These are phyloP conservation scores for Trichoderma arundinaceum DNA, from an alignment of 2,329 filamentous ascomycete species.

Conservation along the genomic window DNA sequence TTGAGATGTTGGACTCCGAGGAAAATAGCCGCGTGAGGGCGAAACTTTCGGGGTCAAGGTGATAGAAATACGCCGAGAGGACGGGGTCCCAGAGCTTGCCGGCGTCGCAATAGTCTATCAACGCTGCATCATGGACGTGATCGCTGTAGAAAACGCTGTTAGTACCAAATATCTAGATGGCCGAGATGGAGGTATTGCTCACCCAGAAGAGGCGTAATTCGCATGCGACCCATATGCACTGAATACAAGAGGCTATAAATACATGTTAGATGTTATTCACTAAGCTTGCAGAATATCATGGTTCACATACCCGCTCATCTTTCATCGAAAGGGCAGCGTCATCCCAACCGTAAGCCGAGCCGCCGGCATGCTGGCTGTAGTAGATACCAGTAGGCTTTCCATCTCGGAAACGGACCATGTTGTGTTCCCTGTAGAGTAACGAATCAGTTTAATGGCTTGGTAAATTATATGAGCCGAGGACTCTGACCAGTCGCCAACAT, in stretches of 20 bases:
- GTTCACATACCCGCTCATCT: not conserved
- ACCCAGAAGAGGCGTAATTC: conserved; percentile 13
- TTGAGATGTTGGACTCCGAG: not conserved
- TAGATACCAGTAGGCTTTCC: conserved; percentile 7
- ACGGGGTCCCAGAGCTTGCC: conserved; percentile 14
- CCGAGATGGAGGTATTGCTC: not conserved
- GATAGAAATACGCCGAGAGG: conserved; percentile 19
- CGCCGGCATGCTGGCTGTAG: conserved; percentile 15
- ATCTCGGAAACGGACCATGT: conserved; percentile 13
- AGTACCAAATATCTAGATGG: not conserved
- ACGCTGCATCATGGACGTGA: conserved; percentile 7
- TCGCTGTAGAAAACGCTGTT: not conserved
- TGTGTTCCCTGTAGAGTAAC: conserved; percentile 4
- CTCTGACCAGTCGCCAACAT: conserved; percentile 12
- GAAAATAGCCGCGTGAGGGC: conserved; percentile 3
- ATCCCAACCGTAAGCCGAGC: conserved; percentile 10
- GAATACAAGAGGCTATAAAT: conserved; percentile 6
- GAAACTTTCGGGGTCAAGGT: conserved; percentile 4
- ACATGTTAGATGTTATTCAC: not conserved
- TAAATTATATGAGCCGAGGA: not conserved
- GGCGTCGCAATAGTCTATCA: conserved; percentile 15
- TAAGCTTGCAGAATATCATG: not conserved
- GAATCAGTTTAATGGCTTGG: not conserved
- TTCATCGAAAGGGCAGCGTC: conserved; percentile 2
- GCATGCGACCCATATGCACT: conserved; percentile 22